A percentile compares a stretch with the other conserved stretches of the same genome.
Evolutionary conservation across 2,329 filamentous ascomycete genomes (phyloP).

Genomic region (Diaporthe citriasiana): DNA sequence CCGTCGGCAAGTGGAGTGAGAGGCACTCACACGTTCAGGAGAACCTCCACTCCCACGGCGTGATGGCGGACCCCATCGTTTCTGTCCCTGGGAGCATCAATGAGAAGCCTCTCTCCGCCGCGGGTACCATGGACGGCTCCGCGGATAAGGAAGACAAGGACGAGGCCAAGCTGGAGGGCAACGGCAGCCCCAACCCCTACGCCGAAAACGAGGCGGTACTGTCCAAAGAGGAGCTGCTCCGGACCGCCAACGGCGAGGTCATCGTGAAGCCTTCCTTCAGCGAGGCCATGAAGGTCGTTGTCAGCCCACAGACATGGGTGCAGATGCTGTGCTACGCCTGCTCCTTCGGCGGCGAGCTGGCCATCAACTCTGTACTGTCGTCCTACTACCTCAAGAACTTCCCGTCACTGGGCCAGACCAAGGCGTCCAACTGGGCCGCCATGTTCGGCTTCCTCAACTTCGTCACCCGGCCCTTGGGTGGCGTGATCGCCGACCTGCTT

Average conservation of each 20-base stretch:
- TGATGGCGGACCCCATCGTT: constrained; percentile 57
- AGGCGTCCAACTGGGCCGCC: constrained; percentile 73
- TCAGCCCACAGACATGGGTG: constrained; percentile 68
- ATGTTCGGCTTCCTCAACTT: constrained; percentile 84
- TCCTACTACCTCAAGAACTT: constrained; percentile 73
- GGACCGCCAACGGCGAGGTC: constrained; percentile 66
- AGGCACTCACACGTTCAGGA: constrained; percentile 56
- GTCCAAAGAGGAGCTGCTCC: constrained; percentile 66
- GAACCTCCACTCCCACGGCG: constrained; percentile 65
- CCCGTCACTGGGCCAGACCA: constrained; percentile 68
- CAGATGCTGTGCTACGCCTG: constrained; percentile 71
- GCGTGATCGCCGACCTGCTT: constrained; percentile 66
- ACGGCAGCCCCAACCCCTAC: constrained; percentile 50
- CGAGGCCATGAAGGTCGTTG: constrained; percentile 60
- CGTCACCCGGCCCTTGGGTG: constrained; percentile 75
- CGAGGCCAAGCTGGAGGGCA: constrained; percentile 48
- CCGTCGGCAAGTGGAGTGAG: constrained; percentile 85
- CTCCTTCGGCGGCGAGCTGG: constrained; percentile 74
- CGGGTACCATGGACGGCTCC: not conserved
- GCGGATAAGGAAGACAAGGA: constrained; percentile 50
- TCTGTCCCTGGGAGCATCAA: constrained; percentile 65
- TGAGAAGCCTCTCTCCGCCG: constrained; percentile 51
- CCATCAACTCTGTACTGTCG: constrained; percentile 72
- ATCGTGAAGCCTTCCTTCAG: constrained; percentile 69
- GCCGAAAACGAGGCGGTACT: constrained; percentile 62